phyloP scores from a whole-genome alignment of 2,329 filamentous ascomycete genomes.

The Diplodia corticola region DNA sequence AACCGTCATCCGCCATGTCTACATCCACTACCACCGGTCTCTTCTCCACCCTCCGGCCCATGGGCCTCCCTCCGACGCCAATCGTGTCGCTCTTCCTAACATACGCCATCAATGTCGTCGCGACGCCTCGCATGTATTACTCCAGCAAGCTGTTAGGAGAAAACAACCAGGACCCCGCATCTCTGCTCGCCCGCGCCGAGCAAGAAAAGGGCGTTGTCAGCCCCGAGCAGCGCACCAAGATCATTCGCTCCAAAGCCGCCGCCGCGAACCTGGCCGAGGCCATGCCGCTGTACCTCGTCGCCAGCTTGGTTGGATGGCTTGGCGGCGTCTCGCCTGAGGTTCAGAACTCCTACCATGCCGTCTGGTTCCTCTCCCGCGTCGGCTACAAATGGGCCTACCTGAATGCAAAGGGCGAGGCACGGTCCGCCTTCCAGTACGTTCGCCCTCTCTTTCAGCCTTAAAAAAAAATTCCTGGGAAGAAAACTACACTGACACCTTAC shows the following conservation, averaged over 20 bases:
- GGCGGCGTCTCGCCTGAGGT: constrained; percentile 6
- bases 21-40: neutral
- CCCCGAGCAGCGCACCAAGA: constrained; percentile 10
- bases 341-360: constrained; percentile 6
- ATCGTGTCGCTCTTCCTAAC: constrained; percentile 13
- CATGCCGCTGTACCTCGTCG: constrained; percentile 15
- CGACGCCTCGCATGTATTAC: constrained; percentile 19
- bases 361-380: constrained; percentile 1
- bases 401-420: neutral
- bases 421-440: neutral
- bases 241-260: constrained; percentile 10
- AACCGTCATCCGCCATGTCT: neutral
- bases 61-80: constrained; percentile 9
- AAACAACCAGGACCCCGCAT: constrained; percentile 12
- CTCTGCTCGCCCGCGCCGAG: neutral
- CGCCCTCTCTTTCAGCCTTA: too few species aligned
- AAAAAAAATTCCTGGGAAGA: too few species aligned
- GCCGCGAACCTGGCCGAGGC: constrained; percentile 1
- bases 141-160: neutral
- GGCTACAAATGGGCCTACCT: constrained; percentile 20
- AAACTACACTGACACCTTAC: neutral
- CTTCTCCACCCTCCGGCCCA: constrained; percentile 12
- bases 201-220: constrained; percentile 15
- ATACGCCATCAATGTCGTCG: constrained; percentile 14
- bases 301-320: constrained; percentile 12